Percentiles rank a stretch among this genome's conserved stretches.
phyloP scores from a whole-genome alignment of 2,329 filamentous ascomycete genomes.

The Cladosporium sphaerospermum region DNA sequence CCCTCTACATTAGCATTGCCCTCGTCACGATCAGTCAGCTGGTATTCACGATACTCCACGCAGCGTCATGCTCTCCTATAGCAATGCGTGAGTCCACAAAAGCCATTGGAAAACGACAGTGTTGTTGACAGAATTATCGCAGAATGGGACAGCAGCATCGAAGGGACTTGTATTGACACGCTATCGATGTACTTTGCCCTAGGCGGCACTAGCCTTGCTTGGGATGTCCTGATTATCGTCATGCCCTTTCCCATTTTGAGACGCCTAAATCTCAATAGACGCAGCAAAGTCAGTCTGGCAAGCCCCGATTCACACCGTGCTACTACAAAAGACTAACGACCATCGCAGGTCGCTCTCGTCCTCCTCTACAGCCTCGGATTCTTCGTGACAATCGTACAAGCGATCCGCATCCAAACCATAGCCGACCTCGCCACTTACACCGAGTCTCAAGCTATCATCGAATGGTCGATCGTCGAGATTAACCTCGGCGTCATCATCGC shows the following conservation, averaged over 20 bases:
- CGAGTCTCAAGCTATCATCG: conserved; percentile 38
- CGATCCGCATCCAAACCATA: conserved; percentile 48
- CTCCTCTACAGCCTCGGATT: conserved; percentile 44
- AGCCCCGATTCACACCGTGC: background rate
- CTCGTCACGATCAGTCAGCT: conserved; percentile 14
- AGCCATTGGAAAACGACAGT: background rate
- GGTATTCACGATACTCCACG: conserved; percentile 12
- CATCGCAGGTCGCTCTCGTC: conserved; percentile 30
- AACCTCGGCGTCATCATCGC: conserved; percentile 38
- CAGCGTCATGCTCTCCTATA: conserved; percentile 13
- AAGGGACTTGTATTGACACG: conserved; percentile 13
- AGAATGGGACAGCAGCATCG: conserved; percentile 12
- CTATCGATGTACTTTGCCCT: conserved; percentile 13
- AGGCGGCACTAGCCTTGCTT: conserved; percentile 14
- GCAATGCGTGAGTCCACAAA: conserved; percentile 9
- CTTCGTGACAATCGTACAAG: conserved; percentile 47
- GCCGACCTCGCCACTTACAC: conserved; percentile 39
- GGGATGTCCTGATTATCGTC: conserved; percentile 16
- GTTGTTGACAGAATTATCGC: background rate
- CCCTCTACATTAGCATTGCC: conserved; percentile 8
- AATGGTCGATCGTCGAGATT: conserved; percentile 44
- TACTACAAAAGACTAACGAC: background rate
- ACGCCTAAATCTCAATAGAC: conserved; percentile 17
- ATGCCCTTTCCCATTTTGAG: conserved; percentile 15
- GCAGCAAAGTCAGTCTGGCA: conserved; percentile 15